Evolutionary conservation across 768 basidiomycete species (phyloP).

Genomic region (Kockovaella imperatae): DNA sequence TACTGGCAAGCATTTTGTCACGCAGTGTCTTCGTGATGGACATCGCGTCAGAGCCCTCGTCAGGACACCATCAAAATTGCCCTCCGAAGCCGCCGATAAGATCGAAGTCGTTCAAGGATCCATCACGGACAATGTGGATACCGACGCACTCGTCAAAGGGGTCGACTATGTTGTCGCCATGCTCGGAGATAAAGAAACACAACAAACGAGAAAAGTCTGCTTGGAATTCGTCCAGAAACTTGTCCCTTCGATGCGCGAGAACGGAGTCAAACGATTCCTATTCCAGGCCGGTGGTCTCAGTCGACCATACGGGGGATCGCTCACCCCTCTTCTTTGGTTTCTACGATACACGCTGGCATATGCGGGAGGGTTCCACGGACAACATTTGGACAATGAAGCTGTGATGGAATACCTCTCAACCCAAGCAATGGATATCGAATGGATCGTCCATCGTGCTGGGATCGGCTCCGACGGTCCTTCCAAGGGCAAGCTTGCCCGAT

Average conservation of each 20-base stretch:
- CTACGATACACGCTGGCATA: constrained; percentile 12
- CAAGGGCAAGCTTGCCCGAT: constrained; percentile 13
- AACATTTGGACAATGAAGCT: constrained; percentile 21
- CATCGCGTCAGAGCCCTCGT: constrained; percentile 18
- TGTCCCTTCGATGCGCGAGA: constrained; percentile 15
- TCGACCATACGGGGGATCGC: constrained; percentile 9
- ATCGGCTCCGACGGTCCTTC: constrained; percentile 15
- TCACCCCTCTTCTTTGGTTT: constrained; percentile 10
- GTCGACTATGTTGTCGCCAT: constrained; percentile 14
- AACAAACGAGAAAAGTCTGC: constrained; percentile 5
- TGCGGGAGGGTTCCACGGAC: constrained; percentile 13
- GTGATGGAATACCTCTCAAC: constrained; percentile 22
- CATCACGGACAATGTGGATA: constrained; percentile 12
- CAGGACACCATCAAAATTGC: constrained; percentile 14
- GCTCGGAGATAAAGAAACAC: constrained; percentile 14
- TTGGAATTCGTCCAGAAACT: constrained; percentile 11
- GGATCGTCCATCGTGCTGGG: constrained; percentile 19
- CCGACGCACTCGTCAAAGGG: constrained; percentile 9
- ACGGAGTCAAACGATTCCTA: constrained; percentile 13
- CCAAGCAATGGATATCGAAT: constrained; percentile 16
- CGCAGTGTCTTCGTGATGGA: constrained; percentile 10
- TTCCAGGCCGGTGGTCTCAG: constrained; percentile 20
- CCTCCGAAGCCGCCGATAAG: not conserved
- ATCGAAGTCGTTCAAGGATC: constrained; percentile 13
- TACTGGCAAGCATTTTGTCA: constrained; percentile 19